Percentiles rank a stretch among this genome's conserved stretches.
Conservation (phyloP, 495 filamentous ascomycete species). For the Corynascus novoguineensis region DNA sequence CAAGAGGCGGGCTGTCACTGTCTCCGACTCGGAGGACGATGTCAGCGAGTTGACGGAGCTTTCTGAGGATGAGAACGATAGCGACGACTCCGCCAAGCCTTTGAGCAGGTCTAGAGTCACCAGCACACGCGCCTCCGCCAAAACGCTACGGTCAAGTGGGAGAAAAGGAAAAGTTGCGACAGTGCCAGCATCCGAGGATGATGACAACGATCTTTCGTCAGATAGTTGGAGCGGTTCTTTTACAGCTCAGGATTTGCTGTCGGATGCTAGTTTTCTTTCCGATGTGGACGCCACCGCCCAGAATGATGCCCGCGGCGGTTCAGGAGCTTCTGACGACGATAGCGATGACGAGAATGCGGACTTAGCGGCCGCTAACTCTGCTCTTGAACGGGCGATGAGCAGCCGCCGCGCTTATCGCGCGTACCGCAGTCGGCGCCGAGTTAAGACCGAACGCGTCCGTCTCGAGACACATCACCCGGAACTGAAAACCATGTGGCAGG, state of each 20-base stretch:
- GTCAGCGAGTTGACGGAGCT: background rate
- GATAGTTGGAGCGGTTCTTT: slow-evolving; percentile 10
- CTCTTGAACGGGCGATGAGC: slow-evolving; percentile 10
- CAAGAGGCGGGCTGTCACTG: slow-evolving; percentile 9
- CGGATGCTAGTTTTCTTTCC: background rate
- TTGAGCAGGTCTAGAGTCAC: background rate
- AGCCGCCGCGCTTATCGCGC: slow-evolving; percentile 27
- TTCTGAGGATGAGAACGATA: slow-evolving; percentile 13
- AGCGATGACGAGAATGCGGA: slow-evolving; percentile 5
- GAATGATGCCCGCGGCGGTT: background rate
- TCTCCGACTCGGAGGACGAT: slow-evolving; percentile 14
- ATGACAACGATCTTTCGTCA: background rate
- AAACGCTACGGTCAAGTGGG: background rate
- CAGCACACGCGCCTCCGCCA: background rate
- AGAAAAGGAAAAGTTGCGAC: background rate
- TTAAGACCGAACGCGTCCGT: slow-evolving; percentile 20
- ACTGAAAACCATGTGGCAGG: slow-evolving; percentile 76
- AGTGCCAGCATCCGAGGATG: background rate
- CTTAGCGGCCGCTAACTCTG: background rate
- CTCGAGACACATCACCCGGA: slow-evolving; percentile 73
- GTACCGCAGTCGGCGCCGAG: slow-evolving; percentile 23
- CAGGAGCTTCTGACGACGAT: background rate
- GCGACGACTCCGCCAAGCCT: slow-evolving; percentile 9
- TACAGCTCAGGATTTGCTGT: background rate
- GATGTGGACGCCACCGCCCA: background rate